phyloP scores from a whole-genome alignment of 441 rosid genomes.

The Adansonia madagascariensis region DNA sequence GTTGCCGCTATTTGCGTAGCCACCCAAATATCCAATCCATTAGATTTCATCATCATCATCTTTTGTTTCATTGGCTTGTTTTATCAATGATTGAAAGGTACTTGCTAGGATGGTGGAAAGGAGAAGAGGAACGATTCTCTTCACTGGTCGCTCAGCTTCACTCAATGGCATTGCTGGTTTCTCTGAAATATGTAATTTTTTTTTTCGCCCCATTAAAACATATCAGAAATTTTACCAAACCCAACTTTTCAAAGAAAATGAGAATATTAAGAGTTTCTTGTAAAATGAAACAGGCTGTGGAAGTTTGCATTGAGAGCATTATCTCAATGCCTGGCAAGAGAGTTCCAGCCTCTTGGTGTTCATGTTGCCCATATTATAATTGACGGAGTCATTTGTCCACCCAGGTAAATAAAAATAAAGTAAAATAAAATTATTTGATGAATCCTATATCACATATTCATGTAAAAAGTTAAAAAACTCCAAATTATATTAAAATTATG shows the following conservation, averaged over 20 bases:
- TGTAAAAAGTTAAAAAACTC: background rate
- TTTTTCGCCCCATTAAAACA: background rate
- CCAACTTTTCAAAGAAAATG: background rate
- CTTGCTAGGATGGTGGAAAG: slow-evolving; percentile 89
- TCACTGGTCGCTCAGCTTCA: slow-evolving; percentile 90
- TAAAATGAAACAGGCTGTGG: slow-evolving; percentile 64
- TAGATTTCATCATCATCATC: too few relatives aligned
- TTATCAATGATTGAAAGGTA: slow-evolving; percentile 42
- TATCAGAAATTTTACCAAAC: slow-evolving; percentile 1
- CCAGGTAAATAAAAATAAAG: slow-evolving; percentile 44
- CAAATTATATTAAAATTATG: background rate
- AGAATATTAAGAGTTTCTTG: background rate
- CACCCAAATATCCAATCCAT: too few relatives aligned
- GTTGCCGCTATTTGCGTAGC: too few relatives aligned
- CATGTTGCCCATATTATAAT: slow-evolving; percentile 88
- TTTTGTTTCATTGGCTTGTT: background rate
- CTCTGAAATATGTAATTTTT: slow-evolving; percentile 67
- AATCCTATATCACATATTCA: background rate
- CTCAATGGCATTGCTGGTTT: slow-evolving; percentile 80
- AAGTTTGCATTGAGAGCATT: slow-evolving; percentile 83
- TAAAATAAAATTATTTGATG: too few relatives aligned
- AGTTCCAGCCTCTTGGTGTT: slow-evolving; percentile 73
- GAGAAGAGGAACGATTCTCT: slow-evolving; percentile 84
- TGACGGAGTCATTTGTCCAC: slow-evolving; percentile 75
- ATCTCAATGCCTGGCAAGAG: slow-evolving; percentile 80